A percentile compares a stretch with the other conserved stretches of the same genome.
These are phyloP conservation scores for Chaetomium sp. DNA, from an alignment of 2,329 filamentous ascomycete species.

Conservation along the genomic window DNA sequence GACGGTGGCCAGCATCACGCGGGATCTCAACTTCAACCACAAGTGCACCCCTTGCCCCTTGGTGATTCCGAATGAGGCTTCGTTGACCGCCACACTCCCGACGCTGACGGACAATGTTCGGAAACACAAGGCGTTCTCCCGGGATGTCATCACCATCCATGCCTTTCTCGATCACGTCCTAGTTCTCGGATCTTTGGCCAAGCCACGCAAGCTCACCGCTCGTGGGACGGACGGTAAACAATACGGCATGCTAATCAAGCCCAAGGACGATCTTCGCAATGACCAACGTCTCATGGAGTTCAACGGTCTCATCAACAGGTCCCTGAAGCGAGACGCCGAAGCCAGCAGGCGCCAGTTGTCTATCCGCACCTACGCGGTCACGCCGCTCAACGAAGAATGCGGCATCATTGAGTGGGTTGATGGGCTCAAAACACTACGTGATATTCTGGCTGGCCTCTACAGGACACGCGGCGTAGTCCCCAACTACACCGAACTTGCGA, in stretches of 20 bases:
- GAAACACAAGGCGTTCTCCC: conserved; percentile 79
- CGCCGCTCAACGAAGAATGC: conserved; percentile 93
- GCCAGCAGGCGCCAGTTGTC: conserved; percentile 85
- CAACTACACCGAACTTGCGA: conserved; percentile 62
- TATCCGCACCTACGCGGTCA: conserved; percentile 95
- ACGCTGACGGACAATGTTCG: conserved; percentile 63
- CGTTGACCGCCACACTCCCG: conserved; percentile 76
- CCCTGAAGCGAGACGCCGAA: conserved; percentile 84
- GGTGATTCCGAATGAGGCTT: conserved; percentile 83
- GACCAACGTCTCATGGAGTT: conserved; percentile 99
- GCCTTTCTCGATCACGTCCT: conserved; percentile 81
- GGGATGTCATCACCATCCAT: conserved; percentile 76
- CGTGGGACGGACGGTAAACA: conserved; percentile 80
- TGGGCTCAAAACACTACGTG: conserved; percentile 86
- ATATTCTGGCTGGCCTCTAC: conserved; percentile 78
- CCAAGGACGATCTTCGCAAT: conserved; percentile 94
- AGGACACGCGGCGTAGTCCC: conserved; percentile 62
- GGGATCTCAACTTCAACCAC: conserved; percentile 76
- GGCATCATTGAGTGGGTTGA: conserved; percentile 99
- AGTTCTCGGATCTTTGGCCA: conserved; percentile 84
- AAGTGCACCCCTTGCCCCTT: conserved; percentile 75
- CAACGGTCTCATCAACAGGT: conserved; percentile 95
- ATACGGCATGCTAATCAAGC: conserved; percentile 92
- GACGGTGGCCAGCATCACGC: conserved; percentile 65
- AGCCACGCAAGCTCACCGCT: conserved; percentile 82